Evolutionary conservation across 2,329 filamentous ascomycete species (phyloP), one percentile per base, ranked within the genome.

Genomic region (Phialophora verrucosa): DNA sequence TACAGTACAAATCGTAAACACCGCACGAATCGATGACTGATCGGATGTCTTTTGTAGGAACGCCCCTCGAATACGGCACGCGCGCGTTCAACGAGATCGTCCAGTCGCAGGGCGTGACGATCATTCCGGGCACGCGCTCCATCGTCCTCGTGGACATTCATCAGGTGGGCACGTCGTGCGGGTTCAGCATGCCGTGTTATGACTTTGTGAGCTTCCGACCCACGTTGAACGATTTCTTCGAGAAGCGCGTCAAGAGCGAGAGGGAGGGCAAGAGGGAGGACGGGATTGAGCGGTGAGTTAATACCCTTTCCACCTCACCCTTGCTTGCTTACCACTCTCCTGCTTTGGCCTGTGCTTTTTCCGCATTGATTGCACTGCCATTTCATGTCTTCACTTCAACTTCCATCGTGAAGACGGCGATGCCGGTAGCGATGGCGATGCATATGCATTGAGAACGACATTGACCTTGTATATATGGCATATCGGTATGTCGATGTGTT

Each of bases 161-260:
- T 74, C 85, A 90, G 78, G 82, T 87, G 3, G 87, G 90, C 81
- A 90, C 87, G 10, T 86, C 84, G 59, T 91, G 88, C 73, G 88
- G 89, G 6, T 91, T 83, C 71, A 87, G 84, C 27, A 87, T 91
- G 7, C 71, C 71, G 5, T 66, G 59, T 12, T 73, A 69, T 51
- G 70, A 72, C 20, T 73, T 70, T 55, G 70, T 68, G 25, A 62
- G 64, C n/a, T 70, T 66, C 59, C 42, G 71, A 10, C 53, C 68
- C 3, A 69, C 70, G n/a, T 55, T 73, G 29, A 66, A 71, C 53
- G 67, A 73, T n/a, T 69, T 66, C 53, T 73, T 70, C 29, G 67
- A 69, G 54, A 69, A 73, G 55, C 65, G 67, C 44, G 55, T 71
- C 35, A 62, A 53, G 32, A 58, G 49, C 20, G 70, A 81, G 61